phyloP scores from a whole-genome alignment of 2,329 filamentous ascomycete species.

The Onygenales sp. region DNA sequence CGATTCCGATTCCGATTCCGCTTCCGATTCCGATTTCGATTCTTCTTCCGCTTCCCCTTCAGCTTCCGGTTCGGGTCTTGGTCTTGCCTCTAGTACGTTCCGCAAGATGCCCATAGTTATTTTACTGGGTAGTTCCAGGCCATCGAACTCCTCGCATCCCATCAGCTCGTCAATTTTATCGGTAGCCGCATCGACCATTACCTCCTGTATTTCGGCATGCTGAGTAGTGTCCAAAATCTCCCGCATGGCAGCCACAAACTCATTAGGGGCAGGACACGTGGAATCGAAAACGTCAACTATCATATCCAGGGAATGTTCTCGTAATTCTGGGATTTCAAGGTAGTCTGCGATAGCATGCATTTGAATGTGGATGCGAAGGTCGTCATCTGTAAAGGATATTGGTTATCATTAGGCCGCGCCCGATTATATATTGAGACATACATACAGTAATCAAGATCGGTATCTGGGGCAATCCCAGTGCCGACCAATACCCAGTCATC shows the following conservation, averaged over 20 bases:
- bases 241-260: too few relatives aligned
- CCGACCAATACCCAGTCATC: neutral
- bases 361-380: neutral
- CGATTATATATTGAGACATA: neutral
- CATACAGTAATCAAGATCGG: neutral
- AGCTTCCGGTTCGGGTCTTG: too few relatives aligned
- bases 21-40: too few relatives aligned
- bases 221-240: neutral
- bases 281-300: too few relatives aligned
- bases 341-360: constrained; percentile 10
- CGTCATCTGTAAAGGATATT: neutral
- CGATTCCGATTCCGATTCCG: too few relatives aligned
- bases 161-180: neutral
- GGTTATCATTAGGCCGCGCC: neutral
- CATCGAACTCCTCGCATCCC: too few relatives aligned
- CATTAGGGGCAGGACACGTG: too few relatives aligned
- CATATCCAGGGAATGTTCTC: neutral
- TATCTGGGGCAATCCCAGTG: neutral
- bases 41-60: too few relatives aligned
- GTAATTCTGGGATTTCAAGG: constrained; percentile 6
- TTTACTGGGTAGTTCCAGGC: too few relatives aligned
- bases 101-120: too few relatives aligned
- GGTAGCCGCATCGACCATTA: too few relatives aligned
- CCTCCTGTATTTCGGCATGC: neutral
- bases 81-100: too few relatives aligned